These are phyloP conservation scores for Candida parachauliodes DNA, from an alignment of 805 yeast genomes.

Conservation along the genomic window DNA sequence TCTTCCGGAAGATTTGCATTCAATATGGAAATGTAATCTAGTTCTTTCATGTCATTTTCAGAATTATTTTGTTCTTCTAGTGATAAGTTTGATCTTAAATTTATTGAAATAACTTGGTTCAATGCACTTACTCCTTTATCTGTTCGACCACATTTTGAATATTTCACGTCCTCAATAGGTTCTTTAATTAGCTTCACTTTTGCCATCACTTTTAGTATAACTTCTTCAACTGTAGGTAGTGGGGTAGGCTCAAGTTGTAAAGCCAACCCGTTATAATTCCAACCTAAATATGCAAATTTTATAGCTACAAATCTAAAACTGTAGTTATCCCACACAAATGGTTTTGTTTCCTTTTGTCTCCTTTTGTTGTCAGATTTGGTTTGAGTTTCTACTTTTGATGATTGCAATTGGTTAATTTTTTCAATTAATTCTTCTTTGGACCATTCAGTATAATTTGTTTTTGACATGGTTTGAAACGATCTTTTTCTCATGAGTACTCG, in stretches of 20 bases:
- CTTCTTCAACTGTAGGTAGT: constrained; percentile 82
- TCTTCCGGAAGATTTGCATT: constrained; percentile 79
- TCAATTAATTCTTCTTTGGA: constrained; percentile 59
- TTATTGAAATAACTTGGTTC: constrained; percentile 85
- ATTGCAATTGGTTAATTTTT: constrained; percentile 56
- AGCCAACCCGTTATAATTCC: constrained; percentile 92
- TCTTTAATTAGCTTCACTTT: constrained; percentile 63
- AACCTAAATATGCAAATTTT: constrained; percentile 84
- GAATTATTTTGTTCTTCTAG: constrained; percentile 59
- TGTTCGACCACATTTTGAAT: constrained; percentile 92
- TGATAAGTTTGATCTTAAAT: constrained; percentile 65
- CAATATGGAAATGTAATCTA: constrained; percentile 71
- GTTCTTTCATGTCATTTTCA: constrained; percentile 58
- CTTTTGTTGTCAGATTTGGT: neutral
- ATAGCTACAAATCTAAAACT: constrained; percentile 70
- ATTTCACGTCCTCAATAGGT: constrained; percentile 57
- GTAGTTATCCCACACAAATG: constrained; percentile 65
- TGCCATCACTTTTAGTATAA: constrained; percentile 66
- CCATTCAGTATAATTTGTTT: constrained; percentile 53
- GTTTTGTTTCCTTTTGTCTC: constrained; percentile 28
- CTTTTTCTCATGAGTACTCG: constrained; percentile 9
- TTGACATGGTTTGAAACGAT: constrained; percentile 10
- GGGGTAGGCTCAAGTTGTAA: constrained; percentile 72
- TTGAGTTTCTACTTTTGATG: no score
- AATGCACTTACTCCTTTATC: constrained; percentile 97